Evolutionary conservation across 1,139 yeast species (phyloP), one percentile per base, ranked within the genome.

Genomic region (Zygotorulaspora mrakii): DNA sequence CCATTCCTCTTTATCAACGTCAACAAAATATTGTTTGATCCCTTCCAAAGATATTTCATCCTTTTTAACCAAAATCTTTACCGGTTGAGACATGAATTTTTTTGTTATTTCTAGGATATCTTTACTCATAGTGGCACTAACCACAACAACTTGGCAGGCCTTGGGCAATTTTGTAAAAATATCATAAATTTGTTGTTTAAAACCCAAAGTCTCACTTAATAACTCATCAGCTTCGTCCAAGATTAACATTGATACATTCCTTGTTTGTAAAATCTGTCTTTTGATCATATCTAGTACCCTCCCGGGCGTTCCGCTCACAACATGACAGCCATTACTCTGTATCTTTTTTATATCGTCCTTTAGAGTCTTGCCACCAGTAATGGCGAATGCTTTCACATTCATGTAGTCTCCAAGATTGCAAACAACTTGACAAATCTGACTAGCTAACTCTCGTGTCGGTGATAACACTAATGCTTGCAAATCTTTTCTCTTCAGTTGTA

Each of bases 221-320:
- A 91, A 67, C 60, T 89, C 96, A 67, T 91, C 98, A 1, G 97
- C 97, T 65, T 91, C 98, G 64, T 91, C 98, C 45, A 91, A 66
- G 42, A 91, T 76, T 44, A 91, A 66, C 79, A 91, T 80, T 65
- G 88, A 87, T 37, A 88, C 74, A 53, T 77, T 73, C 51, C 94
- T 74, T 2, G 88, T 75, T 33, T 70, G 69, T 43, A 89, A 68
- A 45, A 71, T 73, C 46, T 89, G 73, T 58, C 96, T 74, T 55
- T 84, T 85, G 44, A 89, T 77, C 78, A 89, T 78, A 65, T 91
- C 98, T 27, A 82, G 66, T 3, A 88, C 95, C 55, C 97, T 73
- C 12, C 98, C 98, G 0, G 98, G 98, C 1, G 98, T 91, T 6
- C 97, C 98, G 66, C 95, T 87, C 5, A 91, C 83, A n/a, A 89